Evolutionary conservation across 495 filamentous ascomycete genomes (phyloP), one percentile per base, ranked within the genome.

Genomic region (Podospora anserina): DNA sequence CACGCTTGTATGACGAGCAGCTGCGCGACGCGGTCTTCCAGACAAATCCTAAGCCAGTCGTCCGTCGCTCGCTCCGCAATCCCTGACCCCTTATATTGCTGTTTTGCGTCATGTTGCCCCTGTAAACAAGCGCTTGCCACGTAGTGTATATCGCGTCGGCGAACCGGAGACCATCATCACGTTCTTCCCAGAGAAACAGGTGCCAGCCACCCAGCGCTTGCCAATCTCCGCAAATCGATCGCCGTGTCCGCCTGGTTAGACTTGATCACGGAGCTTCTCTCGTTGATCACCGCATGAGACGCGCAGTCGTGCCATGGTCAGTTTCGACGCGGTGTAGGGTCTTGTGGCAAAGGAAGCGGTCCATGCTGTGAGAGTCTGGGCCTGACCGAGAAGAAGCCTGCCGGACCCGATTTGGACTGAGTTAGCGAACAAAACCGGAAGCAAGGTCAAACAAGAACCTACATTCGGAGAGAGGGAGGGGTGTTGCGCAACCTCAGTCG

Each of bases 391-490:
- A 66, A 59, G 32, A 65, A 73, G 61, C 65, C 63, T 74, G 39
- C 53, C 58, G 69, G 54, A 13, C 70, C 72, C 66, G 34, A 73
- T 75, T 66, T 54, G 74, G 77, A 71, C 72, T 58, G 61, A 67
- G 59, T 77, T 73, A 78, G 74, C 75, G 67, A 74, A 70, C 77
- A 63, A 69, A 78, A 74, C 54, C 63, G 74, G 77, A 73, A 69
- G 26, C 64, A 57, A 61, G 61, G 66, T 69, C 64, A 58, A 67
- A 70, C 68, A 72, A 66, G 60, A 66, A 59, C 66, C 74, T 74
- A 49, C 54, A 73, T 70, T 60, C 23, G 72, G 72, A 64, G 68
- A 61, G 53, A 32, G 30, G 18, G 34, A 67, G 54, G 32, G 60
- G 49, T n/a, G 54, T 71, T 74, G 75, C 69, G 74, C 69, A 74